These are phyloP conservation scores for Papilionanthe hybrid DNA, from an alignment of 116 monocot species.

Conservation along the genomic window DNA sequence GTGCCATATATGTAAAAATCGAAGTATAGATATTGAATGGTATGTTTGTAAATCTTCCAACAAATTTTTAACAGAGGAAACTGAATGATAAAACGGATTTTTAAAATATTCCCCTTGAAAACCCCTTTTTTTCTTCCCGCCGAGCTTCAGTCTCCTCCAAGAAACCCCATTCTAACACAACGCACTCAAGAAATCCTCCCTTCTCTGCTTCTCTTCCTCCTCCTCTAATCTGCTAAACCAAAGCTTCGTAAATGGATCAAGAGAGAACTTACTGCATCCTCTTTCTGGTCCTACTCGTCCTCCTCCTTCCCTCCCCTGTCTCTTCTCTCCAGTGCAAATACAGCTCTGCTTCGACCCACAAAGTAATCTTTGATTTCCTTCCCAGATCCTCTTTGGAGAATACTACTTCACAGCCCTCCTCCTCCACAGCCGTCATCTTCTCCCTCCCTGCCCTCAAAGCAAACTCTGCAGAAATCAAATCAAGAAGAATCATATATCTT, in stretches of 20 bases:
- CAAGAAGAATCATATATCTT: slow-evolving; percentile 8
- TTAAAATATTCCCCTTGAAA: too few species aligned
- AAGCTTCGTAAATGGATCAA: background rate
- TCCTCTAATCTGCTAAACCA: background rate
- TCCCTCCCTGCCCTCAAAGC: background rate
- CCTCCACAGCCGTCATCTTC: background rate
- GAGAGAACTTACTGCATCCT: background rate
- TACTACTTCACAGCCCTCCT: background rate
- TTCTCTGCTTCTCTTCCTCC: background rate
- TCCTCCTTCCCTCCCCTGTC: background rate
- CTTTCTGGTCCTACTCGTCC: background rate
- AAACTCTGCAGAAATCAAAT: background rate
- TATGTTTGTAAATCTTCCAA: too few species aligned
- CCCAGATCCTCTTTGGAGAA: too few species aligned
- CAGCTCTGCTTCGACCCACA: too few species aligned
- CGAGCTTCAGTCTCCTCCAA: background rate
- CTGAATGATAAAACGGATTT: too few species aligned
- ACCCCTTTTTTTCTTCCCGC: background rate
- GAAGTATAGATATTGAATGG: too few species aligned
- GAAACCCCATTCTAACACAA: background rate
- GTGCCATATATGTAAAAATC: too few species aligned
- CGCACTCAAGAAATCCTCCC: too few species aligned
- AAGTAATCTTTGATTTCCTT: too few species aligned
- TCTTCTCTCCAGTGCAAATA: background rate
- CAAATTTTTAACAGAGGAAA: too few species aligned